These are phyloP conservation scores for Panicum virgatum DNA, from an alignment of 202 grass and related monocot species.

Conservation along the genomic window DNA sequence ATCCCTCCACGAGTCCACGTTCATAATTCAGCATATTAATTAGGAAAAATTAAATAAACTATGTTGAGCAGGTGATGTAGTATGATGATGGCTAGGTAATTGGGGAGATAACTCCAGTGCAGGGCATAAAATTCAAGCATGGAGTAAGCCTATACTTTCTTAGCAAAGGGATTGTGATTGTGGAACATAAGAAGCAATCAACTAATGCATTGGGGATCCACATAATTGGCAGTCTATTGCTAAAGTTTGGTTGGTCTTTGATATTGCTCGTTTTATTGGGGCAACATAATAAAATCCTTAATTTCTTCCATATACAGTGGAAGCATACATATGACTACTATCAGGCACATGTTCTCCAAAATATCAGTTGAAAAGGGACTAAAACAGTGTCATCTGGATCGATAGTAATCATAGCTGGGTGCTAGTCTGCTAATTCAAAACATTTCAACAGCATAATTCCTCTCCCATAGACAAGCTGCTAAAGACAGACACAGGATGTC, in stretches of 20 bases:
- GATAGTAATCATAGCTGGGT: not conserved
- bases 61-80: not conserved
- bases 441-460: not conserved
- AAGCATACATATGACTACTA: not conserved
- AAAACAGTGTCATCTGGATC: not conserved
- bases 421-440: not conserved
- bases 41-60: not conserved
- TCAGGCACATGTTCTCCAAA: not conserved
- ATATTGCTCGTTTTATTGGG: not conserved
- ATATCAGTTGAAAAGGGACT: not conserved
- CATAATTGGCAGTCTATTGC: not conserved
- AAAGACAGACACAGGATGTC: not conserved
- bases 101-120: not conserved
- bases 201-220: too few species aligned
- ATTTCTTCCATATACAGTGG: not conserved
- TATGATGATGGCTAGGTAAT: not conserved
- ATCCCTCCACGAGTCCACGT: not conserved
- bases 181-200: not conserved
- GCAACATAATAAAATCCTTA: not conserved
- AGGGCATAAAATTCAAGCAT: not conserved
- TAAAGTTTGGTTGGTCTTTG: not conserved
- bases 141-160: not conserved
- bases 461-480: not conserved
- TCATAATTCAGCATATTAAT: not conserved
- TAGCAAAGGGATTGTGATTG: not conserved